A percentile compares a stretch with the other conserved stretches of the same genome.
Conservation (phyloP, 2,329 filamentous ascomycete species). For the Drechslerella stenobrocha region DNA sequence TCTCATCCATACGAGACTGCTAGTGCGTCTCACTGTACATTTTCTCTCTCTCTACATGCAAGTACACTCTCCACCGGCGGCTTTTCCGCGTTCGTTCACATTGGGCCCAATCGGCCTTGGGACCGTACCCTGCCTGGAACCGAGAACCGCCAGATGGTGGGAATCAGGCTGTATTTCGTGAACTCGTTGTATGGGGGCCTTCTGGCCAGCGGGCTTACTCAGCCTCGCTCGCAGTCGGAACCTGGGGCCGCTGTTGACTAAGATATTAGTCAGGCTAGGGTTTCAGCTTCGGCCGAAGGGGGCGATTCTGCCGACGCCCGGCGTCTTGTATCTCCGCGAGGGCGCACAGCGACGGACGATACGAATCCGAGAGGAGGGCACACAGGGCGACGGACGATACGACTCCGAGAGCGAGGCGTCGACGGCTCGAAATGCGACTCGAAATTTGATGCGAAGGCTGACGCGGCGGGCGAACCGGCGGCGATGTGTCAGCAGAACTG, state of each 20-base stretch:
- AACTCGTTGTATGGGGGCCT: conserved; percentile 35
- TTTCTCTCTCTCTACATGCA: background rate
- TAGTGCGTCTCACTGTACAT: conserved; percentile 1
- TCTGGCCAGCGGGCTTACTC: conserved; percentile 39
- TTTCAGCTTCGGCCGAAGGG: background rate
- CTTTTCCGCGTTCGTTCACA: background rate
- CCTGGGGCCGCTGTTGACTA: conserved; percentile 35
- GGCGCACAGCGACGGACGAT: too few relatives aligned
- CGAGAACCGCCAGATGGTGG: too few relatives aligned
- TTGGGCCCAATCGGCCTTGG: too few relatives aligned
- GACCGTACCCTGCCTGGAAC: too few relatives aligned
- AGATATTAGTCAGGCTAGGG: conserved; percentile 29
- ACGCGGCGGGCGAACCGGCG: too few relatives aligned
- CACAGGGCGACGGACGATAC: too few relatives aligned
- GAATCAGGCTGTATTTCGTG: conserved; percentile 41
- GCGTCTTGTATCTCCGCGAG: too few relatives aligned
- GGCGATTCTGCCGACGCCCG: background rate
- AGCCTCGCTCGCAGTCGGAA: conserved; percentile 48
- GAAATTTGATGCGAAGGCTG: too few relatives aligned
- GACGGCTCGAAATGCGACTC: too few relatives aligned
- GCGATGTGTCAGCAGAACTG: too few relatives aligned
- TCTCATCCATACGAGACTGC: background rate
- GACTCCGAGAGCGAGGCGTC: too few relatives aligned
- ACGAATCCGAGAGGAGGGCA: too few relatives aligned
- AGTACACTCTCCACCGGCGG: background rate